Evolutionary conservation across 805 yeast species (phyloP).

Genomic region (Saturnispora serradocipensis): DNA sequence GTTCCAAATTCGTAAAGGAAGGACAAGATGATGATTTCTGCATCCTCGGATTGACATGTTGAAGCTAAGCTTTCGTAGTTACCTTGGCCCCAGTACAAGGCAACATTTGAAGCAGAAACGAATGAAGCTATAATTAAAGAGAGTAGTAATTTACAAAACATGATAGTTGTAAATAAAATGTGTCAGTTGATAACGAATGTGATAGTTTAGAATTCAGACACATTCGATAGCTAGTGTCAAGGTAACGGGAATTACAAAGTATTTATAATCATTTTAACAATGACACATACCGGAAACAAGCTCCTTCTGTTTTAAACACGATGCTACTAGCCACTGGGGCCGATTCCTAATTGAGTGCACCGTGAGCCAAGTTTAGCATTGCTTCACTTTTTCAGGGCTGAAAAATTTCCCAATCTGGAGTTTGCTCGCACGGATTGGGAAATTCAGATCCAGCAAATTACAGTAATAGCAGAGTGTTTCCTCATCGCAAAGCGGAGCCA

Average conservation of each 20-base stretch:
- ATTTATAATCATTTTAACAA: background rate
- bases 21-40: constrained; percentile 64
- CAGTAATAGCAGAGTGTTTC: background rate
- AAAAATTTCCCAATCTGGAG: background rate
- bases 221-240: background rate
- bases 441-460: background rate
- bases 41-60: constrained; percentile 61
- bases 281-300: background rate
- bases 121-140: constrained; percentile 6
- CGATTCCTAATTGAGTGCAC: background rate
- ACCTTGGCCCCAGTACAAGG: constrained; percentile 85
- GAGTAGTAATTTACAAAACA: constrained; percentile 4
- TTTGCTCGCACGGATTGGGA: background rate
- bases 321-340: background rate
- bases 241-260: background rate
- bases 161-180: background rate
- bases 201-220: background rate
- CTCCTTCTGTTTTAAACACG: background rate
- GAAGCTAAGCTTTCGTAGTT: constrained; percentile 50
- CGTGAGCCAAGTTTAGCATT: background rate
- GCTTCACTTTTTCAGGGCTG: background rate
- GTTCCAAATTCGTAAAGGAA: constrained; percentile 58
- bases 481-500: background rate
- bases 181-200: background rate
- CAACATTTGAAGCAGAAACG: constrained; percentile 40